Percentiles rank a stretch among this genome's conserved stretches.
Conservation (phyloP, 2,329 filamentous ascomycete species). For the Hypoxylon sp. region DNA sequence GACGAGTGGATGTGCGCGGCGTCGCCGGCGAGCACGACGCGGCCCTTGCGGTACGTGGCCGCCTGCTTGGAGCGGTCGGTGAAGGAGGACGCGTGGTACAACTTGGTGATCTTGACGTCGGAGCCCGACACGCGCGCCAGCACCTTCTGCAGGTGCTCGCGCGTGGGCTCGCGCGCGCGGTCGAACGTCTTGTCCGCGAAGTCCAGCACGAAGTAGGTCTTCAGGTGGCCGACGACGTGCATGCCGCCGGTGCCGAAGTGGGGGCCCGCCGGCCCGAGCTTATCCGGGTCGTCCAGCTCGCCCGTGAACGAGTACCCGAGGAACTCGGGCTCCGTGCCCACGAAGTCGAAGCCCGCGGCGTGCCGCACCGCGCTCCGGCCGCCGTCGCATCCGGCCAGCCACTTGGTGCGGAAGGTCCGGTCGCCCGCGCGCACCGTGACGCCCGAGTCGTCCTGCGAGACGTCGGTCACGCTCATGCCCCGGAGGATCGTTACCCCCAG, state of each 20-base stretch:
- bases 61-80: conserved; percentile 43
- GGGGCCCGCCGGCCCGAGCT: conserved; percentile 47
- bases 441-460: conserved; percentile 38
- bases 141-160: conserved; percentile 39
- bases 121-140: conserved; percentile 36
- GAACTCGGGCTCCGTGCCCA: conserved; percentile 53
- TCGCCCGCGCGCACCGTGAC: conserved; percentile 42
- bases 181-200: conserved; percentile 40
- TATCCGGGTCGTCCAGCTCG: conserved; percentile 50
- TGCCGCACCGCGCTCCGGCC: conserved; percentile 55
- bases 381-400: conserved; percentile 59
- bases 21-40: conserved; percentile 66
- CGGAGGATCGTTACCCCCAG: conserved; percentile 49
- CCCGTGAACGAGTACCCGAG: conserved; percentile 52
- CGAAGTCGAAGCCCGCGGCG: conserved; percentile 53
- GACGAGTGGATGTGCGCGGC: conserved; percentile 67
- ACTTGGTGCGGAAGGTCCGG: conserved; percentile 46
- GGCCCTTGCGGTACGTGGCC: conserved; percentile 54
- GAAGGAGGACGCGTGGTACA: conserved; percentile 46
- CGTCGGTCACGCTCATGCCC: conserved; percentile 42
- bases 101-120: conserved; percentile 41
- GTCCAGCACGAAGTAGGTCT: conserved; percentile 35
- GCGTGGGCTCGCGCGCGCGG: conserved; percentile 37
- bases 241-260: conserved; percentile 45
- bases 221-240: conserved; percentile 39